These are phyloP conservation scores for Penicillium egyptiacum DNA, from an alignment of 495 filamentous ascomycete genomes.

Conservation along the genomic window DNA sequence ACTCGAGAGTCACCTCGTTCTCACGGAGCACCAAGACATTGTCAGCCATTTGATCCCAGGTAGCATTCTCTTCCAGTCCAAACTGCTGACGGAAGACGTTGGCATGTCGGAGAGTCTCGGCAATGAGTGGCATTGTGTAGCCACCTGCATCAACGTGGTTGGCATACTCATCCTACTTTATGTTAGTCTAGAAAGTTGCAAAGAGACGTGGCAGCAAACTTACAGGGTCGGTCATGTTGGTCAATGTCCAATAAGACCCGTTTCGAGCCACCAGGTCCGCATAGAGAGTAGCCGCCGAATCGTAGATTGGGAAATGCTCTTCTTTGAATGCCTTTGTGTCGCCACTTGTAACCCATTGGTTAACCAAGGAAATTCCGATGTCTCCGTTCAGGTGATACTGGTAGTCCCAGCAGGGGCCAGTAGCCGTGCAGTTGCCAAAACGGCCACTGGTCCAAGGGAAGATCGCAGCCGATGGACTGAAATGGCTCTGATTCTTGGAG, in stretches of 20 bases:
- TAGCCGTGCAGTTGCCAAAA: slow-evolving; percentile 64
- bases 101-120: slow-evolving; percentile 53
- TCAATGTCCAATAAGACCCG: slow-evolving; percentile 49
- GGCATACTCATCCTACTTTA: slow-evolving; percentile 63
- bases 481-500: slow-evolving; percentile 54
- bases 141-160: slow-evolving; percentile 70
- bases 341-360: slow-evolving; percentile 61
- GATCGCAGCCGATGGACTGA: slow-evolving; percentile 53
- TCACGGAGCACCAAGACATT: slow-evolving; percentile 54
- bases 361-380: slow-evolving; percentile 62
- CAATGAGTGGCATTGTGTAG: slow-evolving; percentile 70
- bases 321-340: slow-evolving; percentile 55
- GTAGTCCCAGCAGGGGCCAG: slow-evolving; percentile 64
- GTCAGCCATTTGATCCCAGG: slow-evolving; percentile 53
- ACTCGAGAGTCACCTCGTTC: slow-evolving; percentile 70
- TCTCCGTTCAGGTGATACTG: slow-evolving; percentile 67
- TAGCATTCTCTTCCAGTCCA: slow-evolving; percentile 49
- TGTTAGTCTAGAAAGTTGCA: background rate
- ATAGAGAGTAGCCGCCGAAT: slow-evolving; percentile 59
- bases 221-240: slow-evolving; percentile 78
- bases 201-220: slow-evolving; percentile 17
- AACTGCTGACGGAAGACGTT: slow-evolving; percentile 59
- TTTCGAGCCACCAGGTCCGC: slow-evolving; percentile 55
- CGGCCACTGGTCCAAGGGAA: slow-evolving; percentile 66
- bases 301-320: slow-evolving; percentile 57